Conservation (phyloP, 768 basidiomycete species). For the Hygrophorus russula region DNA sequence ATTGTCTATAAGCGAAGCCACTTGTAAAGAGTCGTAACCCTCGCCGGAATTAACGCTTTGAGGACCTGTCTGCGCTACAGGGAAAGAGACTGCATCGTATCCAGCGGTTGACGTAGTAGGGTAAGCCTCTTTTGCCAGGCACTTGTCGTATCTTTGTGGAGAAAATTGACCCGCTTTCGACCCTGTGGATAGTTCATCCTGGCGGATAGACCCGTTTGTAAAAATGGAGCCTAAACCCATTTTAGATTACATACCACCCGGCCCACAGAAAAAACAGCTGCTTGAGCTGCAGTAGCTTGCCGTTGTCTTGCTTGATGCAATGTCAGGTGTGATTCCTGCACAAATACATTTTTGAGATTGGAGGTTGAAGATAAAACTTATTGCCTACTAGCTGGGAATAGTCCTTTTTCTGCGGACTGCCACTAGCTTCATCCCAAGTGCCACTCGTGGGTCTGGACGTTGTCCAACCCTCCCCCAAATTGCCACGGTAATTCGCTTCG, state of each 20-base stretch:
- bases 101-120: constrained; percentile 20
- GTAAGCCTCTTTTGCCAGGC: constrained; percentile 33
- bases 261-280: constrained; percentile 25
- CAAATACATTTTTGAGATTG: background rate
- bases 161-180: constrained; percentile 39
- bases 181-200: constrained; percentile 36
- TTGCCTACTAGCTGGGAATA: constrained; percentile 34
- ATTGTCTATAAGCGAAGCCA: constrained; percentile 26
- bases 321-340: constrained; percentile 32
- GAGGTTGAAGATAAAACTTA: background rate
- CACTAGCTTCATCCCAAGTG: constrained; percentile 48
- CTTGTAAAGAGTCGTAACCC: constrained; percentile 2
- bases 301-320: constrained; percentile 36
- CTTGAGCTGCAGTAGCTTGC: constrained; percentile 28
- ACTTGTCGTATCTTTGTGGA: constrained; percentile 41
- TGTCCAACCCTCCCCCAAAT: constrained; percentile 39
- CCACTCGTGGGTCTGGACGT: constrained; percentile 40
- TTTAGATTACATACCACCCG: constrained; percentile 25
- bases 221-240: constrained; percentile 4
- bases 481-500: constrained; percentile 36
- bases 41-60: background rate
- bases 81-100: constrained; percentile 18
- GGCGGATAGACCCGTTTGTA: constrained; percentile 9
- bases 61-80: constrained; percentile 6
- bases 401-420: constrained; percentile 39